Percentiles rank a stretch among this genome's conserved stretches.
phyloP scores from a whole-genome alignment of 208 protist genomes.

The Herpetomonas tarakana region DNA sequence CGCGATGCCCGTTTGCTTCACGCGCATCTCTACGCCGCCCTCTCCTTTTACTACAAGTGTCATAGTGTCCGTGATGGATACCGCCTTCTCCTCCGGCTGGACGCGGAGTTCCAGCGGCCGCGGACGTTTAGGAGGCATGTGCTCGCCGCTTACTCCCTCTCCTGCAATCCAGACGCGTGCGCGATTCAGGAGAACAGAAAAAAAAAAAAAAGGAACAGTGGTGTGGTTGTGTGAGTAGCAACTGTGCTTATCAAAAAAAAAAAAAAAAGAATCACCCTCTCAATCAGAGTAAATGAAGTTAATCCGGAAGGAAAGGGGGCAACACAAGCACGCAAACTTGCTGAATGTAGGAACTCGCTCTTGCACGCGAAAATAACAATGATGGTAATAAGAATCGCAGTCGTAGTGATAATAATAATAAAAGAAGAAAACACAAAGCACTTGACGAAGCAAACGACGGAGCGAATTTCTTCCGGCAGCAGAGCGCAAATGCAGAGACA shows the following conservation, averaged over 20 bases:
- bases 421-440: constrained; percentile 12
- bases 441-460: neutral
- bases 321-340: too few species aligned
- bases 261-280: neutral
- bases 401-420: constrained; percentile 9
- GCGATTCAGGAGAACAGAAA: constrained; percentile 1
- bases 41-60: constrained; percentile 88
- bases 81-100: constrained; percentile 52
- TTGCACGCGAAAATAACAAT: too few species aligned
- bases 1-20: constrained; percentile 82
- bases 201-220: constrained; percentile 5
- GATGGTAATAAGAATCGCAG: too few species aligned
- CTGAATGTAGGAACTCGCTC: too few species aligned
- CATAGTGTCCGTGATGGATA: constrained; percentile 90
- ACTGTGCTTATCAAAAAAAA: constrained; percentile 1
- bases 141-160: neutral
- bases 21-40: constrained; percentile 79
- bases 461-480: neutral
- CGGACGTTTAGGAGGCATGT: constrained; percentile 83
- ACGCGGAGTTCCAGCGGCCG: constrained; percentile 65
- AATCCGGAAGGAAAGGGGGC: neutral
- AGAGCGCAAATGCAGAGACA: too few species aligned
- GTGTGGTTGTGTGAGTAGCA: neutral
- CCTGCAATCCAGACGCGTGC: neutral
- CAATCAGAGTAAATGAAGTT: neutral